Evolutionary conservation across 2,329 filamentous ascomycete genomes (phyloP).

Genomic region (Cladophialophora carrionii): DNA sequence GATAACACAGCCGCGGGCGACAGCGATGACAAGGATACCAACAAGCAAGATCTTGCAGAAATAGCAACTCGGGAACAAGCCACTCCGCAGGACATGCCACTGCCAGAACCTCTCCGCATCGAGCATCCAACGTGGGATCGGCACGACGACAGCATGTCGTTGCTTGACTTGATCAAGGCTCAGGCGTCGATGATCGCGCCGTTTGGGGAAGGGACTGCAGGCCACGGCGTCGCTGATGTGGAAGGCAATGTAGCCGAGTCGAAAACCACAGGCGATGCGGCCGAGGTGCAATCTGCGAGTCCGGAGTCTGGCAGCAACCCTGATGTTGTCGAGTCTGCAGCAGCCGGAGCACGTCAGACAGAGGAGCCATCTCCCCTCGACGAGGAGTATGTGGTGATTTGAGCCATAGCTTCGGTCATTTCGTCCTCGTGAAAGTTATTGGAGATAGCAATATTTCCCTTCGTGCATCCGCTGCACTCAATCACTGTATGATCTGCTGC

Average conservation of each 20-base stretch:
- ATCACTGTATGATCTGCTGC: conserved; percentile 26
- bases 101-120: conserved; percentile 20
- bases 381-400: conserved; percentile 25
- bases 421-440: not conserved
- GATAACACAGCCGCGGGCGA: not conserved
- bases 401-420: not conserved
- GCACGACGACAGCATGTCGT: conserved; percentile 26
- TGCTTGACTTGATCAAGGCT: conserved; percentile 35
- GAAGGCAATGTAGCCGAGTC: conserved; percentile 9
- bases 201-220: conserved; percentile 12
- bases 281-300: not conserved
- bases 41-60: not conserved
- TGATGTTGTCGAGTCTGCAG: not conserved
- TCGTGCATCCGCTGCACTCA: conserved; percentile 21
- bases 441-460: not conserved
- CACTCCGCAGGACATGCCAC: not conserved
- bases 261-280: not conserved
- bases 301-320: not conserved
- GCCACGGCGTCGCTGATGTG: not conserved
- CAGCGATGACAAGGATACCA: not conserved
- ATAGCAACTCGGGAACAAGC: not conserved
- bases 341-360: not conserved
- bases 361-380: conserved; percentile 2
- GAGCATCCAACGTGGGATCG: conserved; percentile 36
- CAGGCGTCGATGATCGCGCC: conserved; percentile 27